Percentiles rank a stretch among this genome's conserved stretches.
Conservation (phyloP, 208 protist species). For the Leishmania tarentolae region DNA sequence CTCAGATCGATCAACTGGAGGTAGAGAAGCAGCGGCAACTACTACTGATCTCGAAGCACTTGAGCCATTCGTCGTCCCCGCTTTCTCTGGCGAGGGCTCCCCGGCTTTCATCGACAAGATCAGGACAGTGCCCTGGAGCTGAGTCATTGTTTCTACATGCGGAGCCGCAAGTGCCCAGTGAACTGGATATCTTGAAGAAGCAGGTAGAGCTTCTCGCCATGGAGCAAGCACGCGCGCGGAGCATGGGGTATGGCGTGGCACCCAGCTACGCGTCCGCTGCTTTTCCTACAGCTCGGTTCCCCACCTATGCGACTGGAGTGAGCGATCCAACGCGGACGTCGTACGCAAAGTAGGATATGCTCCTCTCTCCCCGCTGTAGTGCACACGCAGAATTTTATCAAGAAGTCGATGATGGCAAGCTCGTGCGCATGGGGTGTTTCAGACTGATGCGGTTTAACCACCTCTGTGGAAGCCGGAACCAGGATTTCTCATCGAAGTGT, state of each 20-base stretch:
- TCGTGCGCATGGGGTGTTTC: background rate
- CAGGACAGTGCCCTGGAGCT: background rate
- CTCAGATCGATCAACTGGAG: constrained; percentile 23
- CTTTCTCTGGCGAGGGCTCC: background rate
- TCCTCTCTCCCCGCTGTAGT: background rate
- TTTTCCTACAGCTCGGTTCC: background rate
- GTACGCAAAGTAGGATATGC: background rate
- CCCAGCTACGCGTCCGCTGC: background rate
- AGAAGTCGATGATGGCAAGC: background rate
- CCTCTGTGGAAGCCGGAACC: background rate
- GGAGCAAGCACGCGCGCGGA: constrained; percentile 46
- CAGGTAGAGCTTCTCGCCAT: constrained; percentile 52
- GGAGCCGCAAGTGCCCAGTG: constrained; percentile 28
- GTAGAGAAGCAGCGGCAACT: constrained; percentile 41
- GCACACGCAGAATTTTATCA: background rate
- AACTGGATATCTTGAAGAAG: constrained; percentile 57
- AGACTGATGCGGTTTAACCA: background rate
- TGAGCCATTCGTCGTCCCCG: background rate
- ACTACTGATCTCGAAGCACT: constrained; percentile 25
- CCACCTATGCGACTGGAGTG: background rate
- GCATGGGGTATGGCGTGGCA: constrained; percentile 9
- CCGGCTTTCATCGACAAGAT: constrained; percentile 3
- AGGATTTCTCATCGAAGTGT: background rate
- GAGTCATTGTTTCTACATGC: background rate
- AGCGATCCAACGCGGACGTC: background rate